Evolutionary conservation across 768 basidiomycete genomes (phyloP).

Genomic region (Collybia sordida): DNA sequence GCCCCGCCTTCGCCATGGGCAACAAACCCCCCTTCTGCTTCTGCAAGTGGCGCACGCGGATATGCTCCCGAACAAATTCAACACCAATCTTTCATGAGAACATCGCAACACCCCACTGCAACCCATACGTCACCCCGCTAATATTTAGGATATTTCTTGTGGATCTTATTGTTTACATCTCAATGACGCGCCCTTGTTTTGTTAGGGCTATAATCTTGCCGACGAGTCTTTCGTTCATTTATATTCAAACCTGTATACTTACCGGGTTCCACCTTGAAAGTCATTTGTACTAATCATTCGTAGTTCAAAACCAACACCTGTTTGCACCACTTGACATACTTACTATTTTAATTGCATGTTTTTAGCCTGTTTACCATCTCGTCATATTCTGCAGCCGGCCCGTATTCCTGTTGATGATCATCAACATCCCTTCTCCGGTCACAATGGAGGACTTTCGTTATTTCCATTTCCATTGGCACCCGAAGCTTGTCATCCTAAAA

Average conservation of each 20-base stretch:
- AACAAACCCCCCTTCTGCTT: conserved; percentile 14
- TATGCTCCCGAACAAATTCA: conserved; percentile 34
- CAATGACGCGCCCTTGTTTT: not conserved
- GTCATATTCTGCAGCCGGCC: too few species aligned
- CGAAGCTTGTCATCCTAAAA: too few species aligned
- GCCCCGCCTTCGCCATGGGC: conserved; percentile 28
- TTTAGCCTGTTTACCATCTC: too few species aligned
- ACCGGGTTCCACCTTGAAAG: conserved; percentile 3
- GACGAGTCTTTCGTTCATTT: conserved; percentile 2
- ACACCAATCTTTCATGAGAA: conserved; percentile 36
- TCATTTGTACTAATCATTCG: conserved; percentile 10
- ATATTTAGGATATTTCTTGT: conserved; percentile 18
- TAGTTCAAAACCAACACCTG: conserved; percentile 8
- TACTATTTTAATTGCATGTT: too few species aligned
- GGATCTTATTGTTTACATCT: conserved; percentile 6
- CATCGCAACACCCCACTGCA: conserved; percentile 24
- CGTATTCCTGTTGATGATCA: too few species aligned
- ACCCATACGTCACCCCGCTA: conserved; percentile 20
- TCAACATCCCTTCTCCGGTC: too few species aligned
- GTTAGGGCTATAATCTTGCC: conserved; percentile 1
- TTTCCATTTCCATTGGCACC: too few species aligned
- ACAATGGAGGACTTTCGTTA: too few species aligned
- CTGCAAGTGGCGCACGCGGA: conserved; percentile 13
- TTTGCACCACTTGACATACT: too few species aligned
- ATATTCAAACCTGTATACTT: conserved; percentile 17